Conservation (phyloP, 345 rosid species). For the Microthlaspi erraticum region DNA sequence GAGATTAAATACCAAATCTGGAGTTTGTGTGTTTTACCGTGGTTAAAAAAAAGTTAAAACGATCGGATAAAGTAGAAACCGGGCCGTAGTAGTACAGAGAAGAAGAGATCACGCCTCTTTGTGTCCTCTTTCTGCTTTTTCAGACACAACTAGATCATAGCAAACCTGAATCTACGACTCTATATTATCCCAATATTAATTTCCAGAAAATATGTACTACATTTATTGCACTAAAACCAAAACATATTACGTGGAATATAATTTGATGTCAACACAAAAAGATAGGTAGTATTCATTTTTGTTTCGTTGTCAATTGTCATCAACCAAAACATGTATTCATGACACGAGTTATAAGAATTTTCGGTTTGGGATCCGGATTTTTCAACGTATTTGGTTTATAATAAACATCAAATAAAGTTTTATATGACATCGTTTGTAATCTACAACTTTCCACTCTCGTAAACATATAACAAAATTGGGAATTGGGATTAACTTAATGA, state of each 20-base stretch:
- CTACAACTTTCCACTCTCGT: neutral
- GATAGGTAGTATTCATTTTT: too few species aligned
- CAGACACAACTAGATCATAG: conserved; percentile 26
- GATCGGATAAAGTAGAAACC: conserved; percentile 21
- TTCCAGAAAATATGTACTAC: neutral
- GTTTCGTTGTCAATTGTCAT: too few species aligned
- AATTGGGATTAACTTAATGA: conserved; percentile 12
- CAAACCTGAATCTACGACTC: conserved; percentile 31
- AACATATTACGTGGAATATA: neutral
- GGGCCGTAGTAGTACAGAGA: neutral
- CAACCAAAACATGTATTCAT: too few species aligned
- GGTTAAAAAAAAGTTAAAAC: conserved; percentile 2
- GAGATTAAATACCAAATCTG: conserved; percentile 7
- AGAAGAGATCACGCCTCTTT: conserved; percentile 15
- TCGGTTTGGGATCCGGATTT: neutral
- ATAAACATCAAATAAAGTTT: neutral
- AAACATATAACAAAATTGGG: conserved; percentile 2
- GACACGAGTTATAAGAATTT: too few species aligned
- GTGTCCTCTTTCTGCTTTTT: conserved; percentile 20
- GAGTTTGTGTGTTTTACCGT: conserved; percentile 2
- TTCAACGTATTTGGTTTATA: neutral
- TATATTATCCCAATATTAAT: conserved; percentile 17
- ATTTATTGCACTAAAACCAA: neutral
- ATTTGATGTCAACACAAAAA: too few species aligned
- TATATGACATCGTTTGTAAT: neutral